These are phyloP conservation scores for Castanea crenata DNA, from an alignment of 306 rosid genomes.

Conservation along the genomic window DNA sequence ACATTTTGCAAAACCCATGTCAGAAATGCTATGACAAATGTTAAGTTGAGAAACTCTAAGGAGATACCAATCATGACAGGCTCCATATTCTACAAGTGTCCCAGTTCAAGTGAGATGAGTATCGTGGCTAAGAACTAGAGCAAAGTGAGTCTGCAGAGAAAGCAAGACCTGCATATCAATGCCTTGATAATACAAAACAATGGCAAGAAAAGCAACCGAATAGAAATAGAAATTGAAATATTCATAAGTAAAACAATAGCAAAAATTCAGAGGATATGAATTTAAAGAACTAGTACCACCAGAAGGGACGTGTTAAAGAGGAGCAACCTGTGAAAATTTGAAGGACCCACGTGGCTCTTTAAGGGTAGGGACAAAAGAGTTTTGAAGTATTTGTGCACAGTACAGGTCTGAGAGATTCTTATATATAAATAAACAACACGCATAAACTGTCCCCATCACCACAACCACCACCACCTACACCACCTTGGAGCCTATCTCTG, in stretches of 20 bases:
- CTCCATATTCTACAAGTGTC: not conserved
- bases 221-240: not conserved
- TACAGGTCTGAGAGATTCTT: not conserved
- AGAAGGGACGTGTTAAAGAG: not conserved
- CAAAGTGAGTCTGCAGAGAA: not conserved
- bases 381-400: too few relatives aligned
- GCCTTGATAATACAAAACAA: not conserved
- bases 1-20: slow-evolving; percentile 54
- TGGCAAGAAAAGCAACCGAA: not conserved
- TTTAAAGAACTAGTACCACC: not conserved
- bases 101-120: not conserved
- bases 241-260: not conserved
- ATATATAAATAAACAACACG: not conserved
- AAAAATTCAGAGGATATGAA: not conserved
- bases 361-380: not conserved
- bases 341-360: slow-evolving; percentile 24
- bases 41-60: slow-evolving; percentile 38
- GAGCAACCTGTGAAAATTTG: slow-evolving; percentile 9
- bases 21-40: slow-evolving; percentile 46
- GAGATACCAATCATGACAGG: slow-evolving; percentile 28
- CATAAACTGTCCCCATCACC: not conserved
- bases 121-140: not conserved
- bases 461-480: too few relatives aligned
- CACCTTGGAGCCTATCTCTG: too few relatives aligned
- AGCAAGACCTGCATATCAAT: slow-evolving; percentile 6